These are phyloP conservation scores for Cerioporus squamosus DNA, from an alignment of 1,284 basidiomycete species.

Conservation along the genomic window DNA sequence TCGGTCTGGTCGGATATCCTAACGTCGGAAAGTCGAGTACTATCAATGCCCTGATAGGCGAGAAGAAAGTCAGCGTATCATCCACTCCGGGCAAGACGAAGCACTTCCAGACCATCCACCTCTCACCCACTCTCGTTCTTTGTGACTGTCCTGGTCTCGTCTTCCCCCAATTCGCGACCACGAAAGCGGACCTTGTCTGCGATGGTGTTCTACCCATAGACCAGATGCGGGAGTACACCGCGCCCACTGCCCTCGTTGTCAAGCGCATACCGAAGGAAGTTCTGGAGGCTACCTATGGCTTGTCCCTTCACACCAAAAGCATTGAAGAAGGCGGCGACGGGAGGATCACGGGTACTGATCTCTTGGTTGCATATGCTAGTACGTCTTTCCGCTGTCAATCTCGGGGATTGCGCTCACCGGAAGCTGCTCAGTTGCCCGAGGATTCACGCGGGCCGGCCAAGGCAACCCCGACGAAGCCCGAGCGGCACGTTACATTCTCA, in stretches of 20 bases:
- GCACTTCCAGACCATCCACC: conserved; percentile 97
- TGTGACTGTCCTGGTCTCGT: conserved; percentile 99
- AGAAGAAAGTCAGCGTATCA: conserved; percentile 97
- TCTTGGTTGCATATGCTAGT: conserved; percentile 92
- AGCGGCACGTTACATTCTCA: conserved; percentile 91
- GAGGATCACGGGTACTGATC: conserved; percentile 78
- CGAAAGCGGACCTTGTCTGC: conserved; percentile 94
- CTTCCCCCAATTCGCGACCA: conserved; percentile 97
- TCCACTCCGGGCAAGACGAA: conserved; percentile 99
- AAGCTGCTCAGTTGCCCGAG: conserved; percentile 76
- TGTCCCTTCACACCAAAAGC: conserved; percentile 71
- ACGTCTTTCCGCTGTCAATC: conserved; percentile 40
- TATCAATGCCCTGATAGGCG: conserved; percentile 94
- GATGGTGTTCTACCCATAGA: conserved; percentile 98
- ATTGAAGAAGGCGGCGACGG: conserved; percentile 90
- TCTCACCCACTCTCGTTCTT: conserved; percentile 87
- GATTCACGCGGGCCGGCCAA: conserved; percentile 92
- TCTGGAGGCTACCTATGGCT: conserved; percentile 90
- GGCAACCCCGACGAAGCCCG: conserved; percentile 98
- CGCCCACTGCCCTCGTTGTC: conserved; percentile 82
- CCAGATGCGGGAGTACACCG: conserved; percentile 95
- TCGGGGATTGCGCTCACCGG: conserved; percentile 10
- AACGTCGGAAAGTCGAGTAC: conserved; percentile 98
- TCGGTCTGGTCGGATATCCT: conserved; percentile 98
- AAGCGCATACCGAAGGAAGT: conserved; percentile 84